Evolutionary conservation across 2,329 filamentous ascomycete genomes (phyloP), one percentile per base, ranked within the genome.

Genomic region (Beauveria sp.): DNA sequence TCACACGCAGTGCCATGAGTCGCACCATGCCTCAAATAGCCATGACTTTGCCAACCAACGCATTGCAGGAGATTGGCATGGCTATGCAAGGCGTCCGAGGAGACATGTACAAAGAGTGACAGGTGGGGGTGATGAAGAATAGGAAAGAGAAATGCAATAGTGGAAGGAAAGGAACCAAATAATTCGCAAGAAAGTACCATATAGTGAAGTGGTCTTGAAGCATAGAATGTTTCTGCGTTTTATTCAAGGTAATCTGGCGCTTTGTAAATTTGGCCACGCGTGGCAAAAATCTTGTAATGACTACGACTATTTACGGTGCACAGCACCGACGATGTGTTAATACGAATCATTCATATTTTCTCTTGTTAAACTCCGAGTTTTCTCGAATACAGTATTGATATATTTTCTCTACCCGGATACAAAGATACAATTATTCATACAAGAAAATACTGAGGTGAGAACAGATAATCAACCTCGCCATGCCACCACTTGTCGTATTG

Each of bases 261-360:
- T 46, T 52, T 53, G 57, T 53, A 26, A 45, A 49, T 53, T 52
- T n/a, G 22, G 38, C 26, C 47, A 38, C 38, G 1, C 1, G 18
- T 43, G 47, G 59, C 34, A 34, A 50, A 40, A 42, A 24, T 46
- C 24, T 49, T 69, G 65, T 72, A 71, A 73, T 67, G 70, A 73
- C 66, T 63, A 68, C 69, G 66, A 65, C 66, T 58, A 62, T 62
- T 63, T 64, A 68, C 67, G 67, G 62, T 65, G 62, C 63, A 60
- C 40, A 58, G 65, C 65, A 63, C 65, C 65, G 65, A 69, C 64
- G 67, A 70, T 70, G 65, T 69, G 68, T 71, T 70, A 70, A 71
- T 72, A 73, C 59, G 69, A 71, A 67, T 61, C 62, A 67, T 81
- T 90, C 67, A 98, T 95, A n/a, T 89, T 42, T 46, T 56, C 49